These are phyloP conservation scores for Podila minutissima DNA, from an alignment of 192 early-diverging fungal genomes.

Conservation along the genomic window DNA sequence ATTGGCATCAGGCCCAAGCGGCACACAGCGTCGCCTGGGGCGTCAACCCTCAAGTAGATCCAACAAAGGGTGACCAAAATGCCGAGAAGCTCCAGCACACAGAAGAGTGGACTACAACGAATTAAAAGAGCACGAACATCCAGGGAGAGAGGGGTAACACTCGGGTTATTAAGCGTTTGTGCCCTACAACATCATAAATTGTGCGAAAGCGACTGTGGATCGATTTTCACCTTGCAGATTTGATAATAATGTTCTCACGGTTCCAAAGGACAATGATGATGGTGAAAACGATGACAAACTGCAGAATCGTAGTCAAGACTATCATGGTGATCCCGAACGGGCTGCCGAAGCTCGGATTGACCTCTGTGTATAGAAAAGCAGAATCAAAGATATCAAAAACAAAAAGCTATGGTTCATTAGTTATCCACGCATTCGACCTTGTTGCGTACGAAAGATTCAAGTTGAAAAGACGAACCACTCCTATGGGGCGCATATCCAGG, in stretches of 20 bases:
- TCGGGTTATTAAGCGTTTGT: too few relatives aligned
- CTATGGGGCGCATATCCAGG: slow-evolving; percentile 15
- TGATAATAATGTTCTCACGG: slow-evolving; percentile 32
- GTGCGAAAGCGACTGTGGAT: too few relatives aligned
- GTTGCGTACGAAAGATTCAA: background rate
- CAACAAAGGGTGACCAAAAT: slow-evolving; percentile 20
- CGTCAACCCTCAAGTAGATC: slow-evolving; percentile 5
- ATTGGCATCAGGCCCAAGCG: slow-evolving; percentile 11
- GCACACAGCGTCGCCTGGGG: slow-evolving; percentile 12
- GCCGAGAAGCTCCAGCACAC: slow-evolving; percentile 20
- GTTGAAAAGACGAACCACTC: background rate
- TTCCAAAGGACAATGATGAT: slow-evolving; percentile 12
- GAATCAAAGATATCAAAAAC: background rate
- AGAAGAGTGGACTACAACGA: slow-evolving; percentile 8
- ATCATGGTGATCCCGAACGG: slow-evolving; percentile 14
- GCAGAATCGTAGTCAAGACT: slow-evolving; percentile 7
- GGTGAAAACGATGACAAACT: slow-evolving; percentile 7
- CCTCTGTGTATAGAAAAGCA: slow-evolving; percentile 1
- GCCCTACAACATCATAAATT: background rate
- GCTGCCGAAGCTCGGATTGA: background rate
- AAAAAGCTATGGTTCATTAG: background rate
- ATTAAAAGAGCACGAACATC: too few relatives aligned
- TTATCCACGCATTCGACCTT: background rate
- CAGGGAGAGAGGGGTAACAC: background rate
- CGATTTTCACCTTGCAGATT: slow-evolving; percentile 34